Base-by-base conservation (phyloP, 352 stramenopile genomes). In the Phytophthora multivora region DNA sequence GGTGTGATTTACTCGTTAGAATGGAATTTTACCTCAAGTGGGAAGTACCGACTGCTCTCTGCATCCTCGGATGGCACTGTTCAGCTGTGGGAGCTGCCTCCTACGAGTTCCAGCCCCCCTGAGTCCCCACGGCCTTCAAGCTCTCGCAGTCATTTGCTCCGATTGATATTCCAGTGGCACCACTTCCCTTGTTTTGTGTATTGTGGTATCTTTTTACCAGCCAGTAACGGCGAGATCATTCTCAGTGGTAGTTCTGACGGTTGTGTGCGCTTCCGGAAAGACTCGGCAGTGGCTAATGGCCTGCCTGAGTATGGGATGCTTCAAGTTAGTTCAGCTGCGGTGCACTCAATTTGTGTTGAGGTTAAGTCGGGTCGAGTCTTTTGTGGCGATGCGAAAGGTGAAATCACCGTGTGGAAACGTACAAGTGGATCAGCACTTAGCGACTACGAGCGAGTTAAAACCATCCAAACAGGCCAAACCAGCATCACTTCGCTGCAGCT, bases 181-280 rank as follows among this genome's bases (percentile, higher is more conserved):
- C 83, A 92, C 59, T 70, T 84, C 8, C 81, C 77, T 10, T 76
- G 65, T 11, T 89, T 89, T 46, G 84, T 91, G 8, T 91, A 89
- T 55, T 86, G 80, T 40, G 77, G 75, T 1, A 66, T 77, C 6
- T 92, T 90, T 58, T 68, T 89, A 33, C 66, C 66, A 12, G 30
- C 57, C 10, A 64, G 25, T 0, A 33, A 64, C 8, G 59, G 57
- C 11, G 59, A 74, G 9, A 46, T 86, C 9, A 56, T 76, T 4
- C n/a, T 89, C 25, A 84, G 66, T 5, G 83, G 77, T 4, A 67
- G 80, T 5, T 89, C 80, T 0, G 79, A 91, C 56, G 79, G 84
- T 0, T 55, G 66, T 12, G 35, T 90, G 5, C 79, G 83, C 2
- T 65, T 91, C 19, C 62, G 62, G 12, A 70, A 68, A 42, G 61